Evolutionary conservation across 2,329 filamentous ascomycete genomes (phyloP).

Genomic region (Alternaria sp.): DNA sequence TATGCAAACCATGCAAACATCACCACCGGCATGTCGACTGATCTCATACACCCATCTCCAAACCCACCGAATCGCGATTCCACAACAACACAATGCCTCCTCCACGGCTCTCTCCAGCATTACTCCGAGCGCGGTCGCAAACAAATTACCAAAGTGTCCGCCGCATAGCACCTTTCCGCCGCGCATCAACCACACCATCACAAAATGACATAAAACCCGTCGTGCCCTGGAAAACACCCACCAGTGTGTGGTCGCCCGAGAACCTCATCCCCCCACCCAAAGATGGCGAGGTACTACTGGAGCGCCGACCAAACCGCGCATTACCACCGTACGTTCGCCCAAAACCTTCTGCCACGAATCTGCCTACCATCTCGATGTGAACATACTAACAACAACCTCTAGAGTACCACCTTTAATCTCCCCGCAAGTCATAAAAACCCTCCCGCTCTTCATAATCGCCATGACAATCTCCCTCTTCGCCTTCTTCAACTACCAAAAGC

Average conservation of each 20-base stretch:
- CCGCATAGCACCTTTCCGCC: constrained; percentile 28
- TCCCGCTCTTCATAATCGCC: constrained; percentile 81
- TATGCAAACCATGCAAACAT: constrained; percentile 39
- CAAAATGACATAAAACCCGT: constrained; percentile 31
- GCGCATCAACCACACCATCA: constrained; percentile 32
- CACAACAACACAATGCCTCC: constrained; percentile 37
- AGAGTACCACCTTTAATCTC: constrained; percentile 49
- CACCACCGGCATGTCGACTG: constrained; percentile 23
- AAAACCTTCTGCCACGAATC: not conserved
- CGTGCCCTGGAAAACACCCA: constrained; percentile 51
- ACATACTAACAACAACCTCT: not conserved
- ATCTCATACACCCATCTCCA: constrained; percentile 24
- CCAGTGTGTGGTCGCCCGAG: constrained; percentile 51
- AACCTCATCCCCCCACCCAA: constrained; percentile 48
- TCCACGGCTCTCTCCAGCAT: constrained; percentile 32
- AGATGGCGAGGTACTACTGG: constrained; percentile 47
- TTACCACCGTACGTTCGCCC: constrained; percentile 43
- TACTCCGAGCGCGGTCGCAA: constrained; percentile 38
- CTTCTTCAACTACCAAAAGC: constrained; percentile 99
- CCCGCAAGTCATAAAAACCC: constrained; percentile 61
- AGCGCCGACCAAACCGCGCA: constrained; percentile 46
- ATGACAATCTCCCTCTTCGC: constrained; percentile 77
- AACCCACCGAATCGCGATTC: constrained; percentile 14
- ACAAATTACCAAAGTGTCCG: constrained; percentile 34
- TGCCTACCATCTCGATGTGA: not conserved